phyloP scores from a whole-genome alignment of 768 basidiomycete species.

The Lactarius hatsudake region DNA sequence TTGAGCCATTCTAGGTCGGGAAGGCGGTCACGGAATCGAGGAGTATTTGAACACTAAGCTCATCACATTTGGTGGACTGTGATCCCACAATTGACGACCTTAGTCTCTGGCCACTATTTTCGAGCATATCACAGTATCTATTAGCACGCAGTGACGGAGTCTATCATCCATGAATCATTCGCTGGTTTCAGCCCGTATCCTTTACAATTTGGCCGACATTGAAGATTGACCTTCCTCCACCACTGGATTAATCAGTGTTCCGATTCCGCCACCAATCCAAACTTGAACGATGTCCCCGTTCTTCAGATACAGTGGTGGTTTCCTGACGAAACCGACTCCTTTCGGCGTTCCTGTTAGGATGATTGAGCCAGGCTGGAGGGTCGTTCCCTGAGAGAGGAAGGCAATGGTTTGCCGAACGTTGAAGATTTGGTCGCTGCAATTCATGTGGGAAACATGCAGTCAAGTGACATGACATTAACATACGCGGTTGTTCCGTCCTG shows the following conservation, averaged over 20 bases:
- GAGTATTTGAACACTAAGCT: slow-evolving; percentile 85
- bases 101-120: background rate
- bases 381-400: slow-evolving; percentile 82
- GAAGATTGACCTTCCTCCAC: slow-evolving; percentile 53
- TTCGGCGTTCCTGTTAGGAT: slow-evolving; percentile 83
- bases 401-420: slow-evolving; percentile 71
- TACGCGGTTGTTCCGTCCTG: slow-evolving; percentile 82
- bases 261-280: slow-evolving; percentile 71
- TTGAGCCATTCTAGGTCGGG: slow-evolving; percentile 50
- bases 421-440: slow-evolving; percentile 76
- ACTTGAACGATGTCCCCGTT: slow-evolving; percentile 69
- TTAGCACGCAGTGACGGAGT: background rate
- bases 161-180: background rate
- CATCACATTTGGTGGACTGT: slow-evolving; percentile 77
- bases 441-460: background rate
- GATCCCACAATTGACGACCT: background rate
- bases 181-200: background rate
- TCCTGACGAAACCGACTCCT: slow-evolving; percentile 76
- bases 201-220: slow-evolving; percentile 42
- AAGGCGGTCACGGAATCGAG: slow-evolving; percentile 86
- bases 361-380: slow-evolving; percentile 74
- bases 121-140: background rate
- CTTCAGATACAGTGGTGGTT: slow-evolving; percentile 67
- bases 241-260: slow-evolving; percentile 76
- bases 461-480: slow-evolving; percentile 31